These are phyloP conservation scores for Entelexis sorbosivorans DNA, from an alignment of 1,139 yeast genomes.

Conservation along the genomic window DNA sequence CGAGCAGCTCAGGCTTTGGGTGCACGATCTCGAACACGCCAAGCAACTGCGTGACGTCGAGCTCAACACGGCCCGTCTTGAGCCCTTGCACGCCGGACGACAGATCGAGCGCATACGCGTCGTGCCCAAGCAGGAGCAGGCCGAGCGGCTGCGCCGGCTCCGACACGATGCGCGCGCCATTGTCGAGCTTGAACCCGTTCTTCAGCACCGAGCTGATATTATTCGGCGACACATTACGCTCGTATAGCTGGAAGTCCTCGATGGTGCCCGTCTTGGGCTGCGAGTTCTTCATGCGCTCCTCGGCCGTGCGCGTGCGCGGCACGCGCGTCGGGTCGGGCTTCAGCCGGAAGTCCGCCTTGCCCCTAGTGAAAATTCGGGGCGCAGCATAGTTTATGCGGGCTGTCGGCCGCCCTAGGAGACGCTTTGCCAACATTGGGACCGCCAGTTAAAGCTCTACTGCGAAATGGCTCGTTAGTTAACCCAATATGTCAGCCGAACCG, in stretches of 20 bases:
- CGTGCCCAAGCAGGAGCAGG: conserved; percentile 50
- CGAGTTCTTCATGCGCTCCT: conserved; percentile 22
- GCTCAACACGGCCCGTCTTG: conserved; percentile 32
- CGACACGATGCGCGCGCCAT: conserved; percentile 38
- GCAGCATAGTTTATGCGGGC: not conserved
- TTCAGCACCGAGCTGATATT: conserved; percentile 38
- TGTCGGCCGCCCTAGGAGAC: not conserved
- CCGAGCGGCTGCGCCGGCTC: conserved; percentile 39
- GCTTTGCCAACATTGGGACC: not conserved
- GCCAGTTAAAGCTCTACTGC: no score
- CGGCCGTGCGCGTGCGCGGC: conserved; percentile 22
- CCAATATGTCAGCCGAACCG: no score
- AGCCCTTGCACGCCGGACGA: conserved; percentile 25
- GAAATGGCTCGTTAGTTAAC: no score
- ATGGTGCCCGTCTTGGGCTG: conserved; percentile 23
- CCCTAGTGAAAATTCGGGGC: not conserved
- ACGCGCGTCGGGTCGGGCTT: conserved; percentile 24
- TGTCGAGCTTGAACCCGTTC: conserved; percentile 40
- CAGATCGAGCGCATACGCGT: conserved; percentile 51
- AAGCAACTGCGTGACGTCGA: conserved; percentile 34
- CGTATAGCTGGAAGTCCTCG: conserved; percentile 29
- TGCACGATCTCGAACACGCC: conserved; percentile 46
- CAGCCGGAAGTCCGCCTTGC: conserved; percentile 15
- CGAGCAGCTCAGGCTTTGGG: conserved; percentile 69
- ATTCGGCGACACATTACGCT: conserved; percentile 29